Evolutionary conservation across 2,329 filamentous ascomycete species (phyloP).

Genomic region (Incumbomyces delicatus): DNA sequence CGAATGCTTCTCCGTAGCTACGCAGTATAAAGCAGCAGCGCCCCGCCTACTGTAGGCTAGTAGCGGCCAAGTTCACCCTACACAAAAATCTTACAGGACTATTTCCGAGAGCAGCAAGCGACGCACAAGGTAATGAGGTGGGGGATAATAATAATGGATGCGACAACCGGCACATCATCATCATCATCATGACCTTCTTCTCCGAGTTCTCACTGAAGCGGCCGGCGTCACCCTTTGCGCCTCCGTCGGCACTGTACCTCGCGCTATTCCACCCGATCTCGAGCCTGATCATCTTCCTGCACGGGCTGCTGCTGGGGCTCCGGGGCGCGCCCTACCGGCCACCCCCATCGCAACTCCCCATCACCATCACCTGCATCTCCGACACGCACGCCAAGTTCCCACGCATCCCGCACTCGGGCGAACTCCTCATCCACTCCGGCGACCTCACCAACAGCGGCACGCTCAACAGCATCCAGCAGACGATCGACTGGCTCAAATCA

Average conservation of each 20-base stretch:
- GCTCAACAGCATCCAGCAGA: slow-evolving; percentile 63
- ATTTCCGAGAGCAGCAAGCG: too few relatives aligned
- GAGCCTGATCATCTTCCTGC: slow-evolving; percentile 51
- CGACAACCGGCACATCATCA: too few relatives aligned
- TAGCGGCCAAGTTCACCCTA: too few relatives aligned
- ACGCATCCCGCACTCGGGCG: slow-evolving; percentile 58
- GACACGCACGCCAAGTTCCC: slow-evolving; percentile 68
- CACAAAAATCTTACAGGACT: too few relatives aligned
- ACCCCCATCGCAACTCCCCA: slow-evolving; percentile 42
- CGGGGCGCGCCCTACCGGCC: slow-evolving; percentile 56
- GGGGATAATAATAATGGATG: too few relatives aligned
- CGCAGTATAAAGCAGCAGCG: too few relatives aligned
- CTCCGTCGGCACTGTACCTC: slow-evolving; percentile 47
- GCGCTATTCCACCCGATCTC: slow-evolving; percentile 60
- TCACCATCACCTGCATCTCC: slow-evolving; percentile 78
- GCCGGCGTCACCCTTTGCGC: slow-evolving; percentile 36
- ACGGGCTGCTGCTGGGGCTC: slow-evolving; percentile 55
- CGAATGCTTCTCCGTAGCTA: too few relatives aligned
- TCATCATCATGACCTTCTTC: too few relatives aligned
- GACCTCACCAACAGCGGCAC: slow-evolving; percentile 71
- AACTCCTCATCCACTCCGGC: slow-evolving; percentile 81
- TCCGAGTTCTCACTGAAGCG: slow-evolving; percentile 11
- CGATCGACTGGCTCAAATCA: slow-evolving; percentile 69
- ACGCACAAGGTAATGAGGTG: too few relatives aligned
- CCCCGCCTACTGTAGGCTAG: too few relatives aligned